Evolutionary conservation across 1,284 basidiomycete genomes (phyloP).

Genomic region (Cutaneotrichosporon dermatis): DNA sequence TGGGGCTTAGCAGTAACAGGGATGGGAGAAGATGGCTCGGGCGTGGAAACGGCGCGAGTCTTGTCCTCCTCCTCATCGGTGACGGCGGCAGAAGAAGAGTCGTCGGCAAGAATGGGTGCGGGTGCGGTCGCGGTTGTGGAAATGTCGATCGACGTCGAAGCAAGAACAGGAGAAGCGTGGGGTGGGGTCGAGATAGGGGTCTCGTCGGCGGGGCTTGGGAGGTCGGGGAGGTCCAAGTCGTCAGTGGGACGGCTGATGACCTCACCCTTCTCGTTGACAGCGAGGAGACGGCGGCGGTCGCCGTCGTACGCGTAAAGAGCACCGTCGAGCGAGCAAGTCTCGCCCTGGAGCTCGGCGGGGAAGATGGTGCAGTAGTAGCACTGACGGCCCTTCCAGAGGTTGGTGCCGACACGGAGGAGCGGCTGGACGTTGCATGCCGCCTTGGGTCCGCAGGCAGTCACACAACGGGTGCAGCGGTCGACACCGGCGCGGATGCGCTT

Average conservation of each 20-base stretch:
- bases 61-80: background rate
- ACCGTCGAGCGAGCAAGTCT: constrained; percentile 11
- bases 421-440: constrained; percentile 14
- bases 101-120: background rate
- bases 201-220: background rate
- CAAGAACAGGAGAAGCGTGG: background rate
- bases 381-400: constrained; percentile 7
- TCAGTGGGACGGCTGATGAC: background rate
- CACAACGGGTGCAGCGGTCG: constrained; percentile 13
- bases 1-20: background rate
- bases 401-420: background rate
- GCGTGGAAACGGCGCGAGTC: background rate
- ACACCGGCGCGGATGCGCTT: constrained; percentile 5
- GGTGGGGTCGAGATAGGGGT: background rate
- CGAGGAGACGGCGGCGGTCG: constrained; percentile 1
- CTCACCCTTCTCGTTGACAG: constrained; percentile 2
- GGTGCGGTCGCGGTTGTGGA: background rate
- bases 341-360: constrained; percentile 7
- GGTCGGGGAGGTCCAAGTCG: constrained; percentile 1
- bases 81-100: too few relatives aligned
- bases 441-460: constrained; percentile 3
- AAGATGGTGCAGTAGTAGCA: constrained; percentile 12
- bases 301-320: constrained; percentile 2
- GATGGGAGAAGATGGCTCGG: background rate
- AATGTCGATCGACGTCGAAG: background rate